These are phyloP conservation scores for Kwoniella europaea DNA, from an alignment of 768 basidiomycete genomes.

Conservation along the genomic window DNA sequence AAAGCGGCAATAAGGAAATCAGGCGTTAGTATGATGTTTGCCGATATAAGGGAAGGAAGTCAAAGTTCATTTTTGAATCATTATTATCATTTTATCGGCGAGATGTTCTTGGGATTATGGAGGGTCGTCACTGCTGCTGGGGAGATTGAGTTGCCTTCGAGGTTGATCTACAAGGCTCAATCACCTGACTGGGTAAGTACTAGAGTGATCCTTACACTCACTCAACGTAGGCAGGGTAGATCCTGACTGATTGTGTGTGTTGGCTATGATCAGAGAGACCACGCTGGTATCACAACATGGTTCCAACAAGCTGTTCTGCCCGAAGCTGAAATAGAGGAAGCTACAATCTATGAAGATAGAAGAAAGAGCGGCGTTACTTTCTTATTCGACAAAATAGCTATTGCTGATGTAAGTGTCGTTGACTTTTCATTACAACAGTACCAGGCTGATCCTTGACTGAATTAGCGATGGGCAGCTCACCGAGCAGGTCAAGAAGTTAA, in stretches of 20 bases:
- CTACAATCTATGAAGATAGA: conserved; percentile 24
- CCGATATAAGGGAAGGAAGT: conserved; percentile 17
- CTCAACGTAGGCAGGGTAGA: too few species aligned
- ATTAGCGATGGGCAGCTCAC: conserved; percentile 34
- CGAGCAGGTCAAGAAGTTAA: conserved; percentile 9
- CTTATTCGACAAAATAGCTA: conserved; percentile 32
- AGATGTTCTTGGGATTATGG: conserved; percentile 36
- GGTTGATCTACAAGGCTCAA: conserved; percentile 28
- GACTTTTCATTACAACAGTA: too few species aligned
- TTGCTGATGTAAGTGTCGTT: conserved; percentile 27
- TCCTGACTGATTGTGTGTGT: too few species aligned
- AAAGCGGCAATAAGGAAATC: conserved; percentile 22
- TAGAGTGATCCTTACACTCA: too few species aligned
- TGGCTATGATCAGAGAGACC: too few species aligned
- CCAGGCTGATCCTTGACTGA: too few species aligned
- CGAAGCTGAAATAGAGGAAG: conserved; percentile 32
- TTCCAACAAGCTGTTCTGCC: conserved; percentile 36
- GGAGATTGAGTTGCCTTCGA: conserved; percentile 24
- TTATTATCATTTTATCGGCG: conserved; percentile 38
- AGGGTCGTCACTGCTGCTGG: conserved; percentile 26
- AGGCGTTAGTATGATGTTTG: conserved; percentile 31
- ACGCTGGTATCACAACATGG: conserved; percentile 34
- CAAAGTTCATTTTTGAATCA: conserved; percentile 30
- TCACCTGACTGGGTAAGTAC: conserved; percentile 34
- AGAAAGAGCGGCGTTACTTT: conserved; percentile 21